A percentile compares a stretch with the other conserved stretches of the same genome.
These are phyloP conservation scores for Rhipidocladum racemiflorum DNA, from an alignment of 176 grass and related monocot species.

Conservation along the genomic window DNA sequence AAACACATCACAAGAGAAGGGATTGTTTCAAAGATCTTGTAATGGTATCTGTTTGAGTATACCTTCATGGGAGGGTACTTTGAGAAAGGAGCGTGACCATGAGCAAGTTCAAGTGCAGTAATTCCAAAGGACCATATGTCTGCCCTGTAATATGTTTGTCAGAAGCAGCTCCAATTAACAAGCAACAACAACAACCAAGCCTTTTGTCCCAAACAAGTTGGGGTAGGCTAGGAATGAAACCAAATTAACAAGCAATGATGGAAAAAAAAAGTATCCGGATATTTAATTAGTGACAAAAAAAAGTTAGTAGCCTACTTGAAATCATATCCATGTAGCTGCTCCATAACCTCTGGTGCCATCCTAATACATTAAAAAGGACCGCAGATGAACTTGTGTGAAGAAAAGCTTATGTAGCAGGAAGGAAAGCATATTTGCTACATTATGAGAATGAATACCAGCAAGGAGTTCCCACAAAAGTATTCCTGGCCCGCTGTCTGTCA, in stretches of 20 bases:
- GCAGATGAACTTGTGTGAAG: conserved; percentile 25
- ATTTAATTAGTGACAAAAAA: conserved; percentile 22
- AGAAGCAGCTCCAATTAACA: conserved; percentile 23
- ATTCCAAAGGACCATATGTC: conserved; percentile 99
- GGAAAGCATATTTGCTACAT: conserved; percentile 13
- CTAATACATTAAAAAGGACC: conserved; percentile 44
- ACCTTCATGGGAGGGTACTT: conserved; percentile 98
- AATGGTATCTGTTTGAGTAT: conserved; percentile 1
- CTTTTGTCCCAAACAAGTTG: too few species aligned
- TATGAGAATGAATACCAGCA: conserved; percentile 68
- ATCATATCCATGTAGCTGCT: conserved; percentile 90
- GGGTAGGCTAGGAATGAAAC: too few species aligned
- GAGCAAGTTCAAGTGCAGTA: conserved; percentile 96
- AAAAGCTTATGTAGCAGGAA: neutral
- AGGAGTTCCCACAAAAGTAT: conserved; percentile 95
- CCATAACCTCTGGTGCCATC: conserved; percentile 99
- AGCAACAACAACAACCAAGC: too few species aligned
- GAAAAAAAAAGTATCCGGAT: neutral
- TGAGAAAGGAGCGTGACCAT: conserved; percentile 96
- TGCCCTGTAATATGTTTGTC: conserved; percentile 65
- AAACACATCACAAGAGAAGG: conserved; percentile 4
- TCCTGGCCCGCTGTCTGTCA: conserved; percentile 81
- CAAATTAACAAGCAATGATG: conserved; percentile 3
- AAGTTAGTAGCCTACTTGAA: conserved; percentile 61
- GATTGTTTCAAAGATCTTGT: neutral